These are phyloP conservation scores for Fomitopsis pinicola DNA, from an alignment of 1,284 basidiomycete species.

Conservation along the genomic window DNA sequence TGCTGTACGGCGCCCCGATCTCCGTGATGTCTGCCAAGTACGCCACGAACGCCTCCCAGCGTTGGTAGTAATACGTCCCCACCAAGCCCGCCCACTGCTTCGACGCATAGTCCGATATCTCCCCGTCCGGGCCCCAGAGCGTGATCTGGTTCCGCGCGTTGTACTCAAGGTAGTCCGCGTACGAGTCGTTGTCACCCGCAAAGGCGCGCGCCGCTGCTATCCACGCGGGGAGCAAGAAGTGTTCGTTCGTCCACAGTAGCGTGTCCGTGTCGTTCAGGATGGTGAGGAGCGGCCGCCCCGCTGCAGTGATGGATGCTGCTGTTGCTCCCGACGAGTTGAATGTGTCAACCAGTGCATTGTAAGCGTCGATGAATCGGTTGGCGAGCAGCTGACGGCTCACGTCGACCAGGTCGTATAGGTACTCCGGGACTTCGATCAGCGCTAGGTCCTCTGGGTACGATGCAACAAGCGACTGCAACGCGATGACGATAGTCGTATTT, in stretches of 20 bases:
- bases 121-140: constrained; percentile 40
- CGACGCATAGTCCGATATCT: constrained; percentile 41
- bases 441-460: constrained; percentile 22
- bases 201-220: constrained; percentile 31
- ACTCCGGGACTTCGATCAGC: constrained; percentile 29
- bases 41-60: constrained; percentile 34
- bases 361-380: constrained; percentile 35
- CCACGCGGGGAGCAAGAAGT: constrained; percentile 37
- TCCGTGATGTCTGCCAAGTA: constrained; percentile 28
- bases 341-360: constrained; percentile 26
- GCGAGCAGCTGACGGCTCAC: constrained; percentile 36
- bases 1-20: constrained; percentile 27
- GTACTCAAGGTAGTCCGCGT: constrained; percentile 34
- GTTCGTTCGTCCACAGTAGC: constrained; percentile 30
- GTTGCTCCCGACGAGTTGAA: constrained; percentile 18
- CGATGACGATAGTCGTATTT: constrained; percentile 31
- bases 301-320: constrained; percentile 17
- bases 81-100: constrained; percentile 43
- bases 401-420: constrained; percentile 38
- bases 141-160: constrained; percentile 41
- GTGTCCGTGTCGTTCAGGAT: constrained; percentile 34
- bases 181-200: constrained; percentile 26
- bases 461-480: constrained; percentile 21
- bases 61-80: constrained; percentile 30
- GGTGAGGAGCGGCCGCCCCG: constrained; percentile 25